Conservation (phyloP, 129 eudicot species). For the Logfia minima region DNA sequence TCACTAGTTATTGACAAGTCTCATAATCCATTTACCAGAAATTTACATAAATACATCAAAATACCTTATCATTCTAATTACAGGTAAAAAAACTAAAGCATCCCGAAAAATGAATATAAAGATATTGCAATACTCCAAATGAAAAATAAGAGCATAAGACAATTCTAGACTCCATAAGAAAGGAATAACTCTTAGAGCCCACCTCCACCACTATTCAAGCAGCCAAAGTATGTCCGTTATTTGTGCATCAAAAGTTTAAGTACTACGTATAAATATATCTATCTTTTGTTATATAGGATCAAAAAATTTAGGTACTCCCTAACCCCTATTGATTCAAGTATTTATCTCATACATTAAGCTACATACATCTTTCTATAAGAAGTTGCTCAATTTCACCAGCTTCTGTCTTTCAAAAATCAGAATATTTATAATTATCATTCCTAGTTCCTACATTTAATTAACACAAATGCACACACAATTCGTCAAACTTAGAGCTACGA, state of each 20-base stretch:
- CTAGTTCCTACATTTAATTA: conserved; percentile 8
- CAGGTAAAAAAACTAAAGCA: not conserved
- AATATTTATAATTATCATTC: not conserved
- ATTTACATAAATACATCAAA: not conserved
- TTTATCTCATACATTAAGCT: not conserved
- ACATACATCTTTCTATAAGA: not conserved
- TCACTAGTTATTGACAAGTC: not conserved
- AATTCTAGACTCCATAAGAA: not conserved
- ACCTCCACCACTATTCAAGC: too few species aligned
- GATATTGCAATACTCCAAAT: not conserved
- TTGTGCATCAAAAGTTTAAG: not conserved
- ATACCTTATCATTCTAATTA: not conserved
- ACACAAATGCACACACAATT: conserved; percentile 3
- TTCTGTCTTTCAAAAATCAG: not conserved
- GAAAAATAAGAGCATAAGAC: not conserved
- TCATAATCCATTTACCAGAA: not conserved
- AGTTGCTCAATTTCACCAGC: not conserved
- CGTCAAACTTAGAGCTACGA: not conserved
- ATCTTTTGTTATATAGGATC: not conserved
- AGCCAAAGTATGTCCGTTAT: too few species aligned
- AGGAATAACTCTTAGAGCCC: not conserved
- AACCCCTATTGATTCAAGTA: too few species aligned
- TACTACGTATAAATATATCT: not conserved
- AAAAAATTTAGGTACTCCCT: not conserved
- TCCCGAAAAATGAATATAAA: not conserved